phyloP scores from a whole-genome alignment of 768 basidiomycete genomes.

The Collybia nuda region DNA sequence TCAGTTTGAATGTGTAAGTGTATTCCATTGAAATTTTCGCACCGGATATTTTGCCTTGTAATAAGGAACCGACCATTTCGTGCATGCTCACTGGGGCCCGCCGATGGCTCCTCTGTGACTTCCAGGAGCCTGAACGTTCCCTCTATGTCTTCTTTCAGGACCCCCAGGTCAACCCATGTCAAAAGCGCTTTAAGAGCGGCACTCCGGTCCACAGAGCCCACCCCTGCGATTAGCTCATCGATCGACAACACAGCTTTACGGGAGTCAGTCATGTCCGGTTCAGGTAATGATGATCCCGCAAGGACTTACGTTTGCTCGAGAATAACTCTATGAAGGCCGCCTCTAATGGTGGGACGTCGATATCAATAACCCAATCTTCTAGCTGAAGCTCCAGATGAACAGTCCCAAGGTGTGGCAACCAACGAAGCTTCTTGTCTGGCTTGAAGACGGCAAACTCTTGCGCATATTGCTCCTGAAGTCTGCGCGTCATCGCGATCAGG shows the following conservation, averaged over 20 bases:
- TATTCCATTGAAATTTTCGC: no score
- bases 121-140: constrained; percentile 68
- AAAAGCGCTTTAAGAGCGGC: constrained; percentile 71
- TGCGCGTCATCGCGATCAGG: constrained; percentile 23
- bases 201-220: constrained; percentile 65
- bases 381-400: constrained; percentile 80
- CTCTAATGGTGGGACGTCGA: constrained; percentile 83
- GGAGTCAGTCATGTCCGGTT: background rate
- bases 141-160: constrained; percentile 68
- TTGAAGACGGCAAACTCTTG: constrained; percentile 81
- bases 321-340: constrained; percentile 91
- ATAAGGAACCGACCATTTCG: constrained; percentile 3
- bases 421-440: constrained; percentile 88
- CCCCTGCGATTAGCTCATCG: constrained; percentile 60
- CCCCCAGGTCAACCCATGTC: constrained; percentile 83
- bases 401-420: constrained; percentile 88
- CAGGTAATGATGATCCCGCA: background rate
- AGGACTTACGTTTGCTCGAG: constrained; percentile 55
- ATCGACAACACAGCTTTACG: constrained; percentile 67
- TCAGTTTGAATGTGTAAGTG: no score
- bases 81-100: constrained; percentile 16
- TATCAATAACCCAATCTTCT: constrained; percentile 73
- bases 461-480: constrained; percentile 75
- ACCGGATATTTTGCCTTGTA: no score
- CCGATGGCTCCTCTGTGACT: constrained; percentile 44